Evolutionary conservation across 2,329 filamentous ascomycete genomes (phyloP).

Genomic region (Cadophora gregata): DNA sequence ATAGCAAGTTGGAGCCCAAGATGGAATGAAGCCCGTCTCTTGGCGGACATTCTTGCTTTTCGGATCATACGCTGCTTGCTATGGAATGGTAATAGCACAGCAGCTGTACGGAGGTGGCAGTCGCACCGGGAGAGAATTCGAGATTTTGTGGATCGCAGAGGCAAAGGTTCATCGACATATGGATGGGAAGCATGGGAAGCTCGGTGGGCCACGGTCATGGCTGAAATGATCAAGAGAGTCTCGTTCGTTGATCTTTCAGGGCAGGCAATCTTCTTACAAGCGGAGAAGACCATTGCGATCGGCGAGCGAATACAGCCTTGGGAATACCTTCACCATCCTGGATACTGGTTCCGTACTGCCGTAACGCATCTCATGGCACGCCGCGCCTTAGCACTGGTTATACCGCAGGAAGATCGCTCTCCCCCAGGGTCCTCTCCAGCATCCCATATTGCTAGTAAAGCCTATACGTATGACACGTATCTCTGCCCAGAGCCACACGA

Average conservation of each 20-base stretch:
- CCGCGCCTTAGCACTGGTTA: conserved; percentile 58
- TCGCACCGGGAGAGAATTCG: conserved; percentile 75
- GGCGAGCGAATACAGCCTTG: conserved; percentile 66
- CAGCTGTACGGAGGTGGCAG: conserved; percentile 81
- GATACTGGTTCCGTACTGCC: conserved; percentile 70
- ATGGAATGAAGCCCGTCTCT: conserved; percentile 90
- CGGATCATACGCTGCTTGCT: conserved; percentile 83
- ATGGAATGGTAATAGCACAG: conserved; percentile 78
- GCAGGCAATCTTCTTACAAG: conserved; percentile 55
- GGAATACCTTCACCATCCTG: conserved; percentile 68
- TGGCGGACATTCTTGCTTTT: conserved; percentile 82
- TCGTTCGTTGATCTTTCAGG: conserved; percentile 57
- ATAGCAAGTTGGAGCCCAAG: conserved; percentile 89
- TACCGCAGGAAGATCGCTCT: conserved; percentile 64
- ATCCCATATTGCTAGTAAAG: conserved; percentile 54
- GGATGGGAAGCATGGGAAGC: conserved; percentile 95
- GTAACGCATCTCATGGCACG: conserved; percentile 62
- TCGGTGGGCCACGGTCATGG: conserved; percentile 70
- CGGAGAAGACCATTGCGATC: conserved; percentile 61
- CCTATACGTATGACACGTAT: conserved; percentile 68
- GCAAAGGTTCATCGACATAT: conserved; percentile 86
- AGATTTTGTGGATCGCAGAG: conserved; percentile 80
- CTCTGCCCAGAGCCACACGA: conserved; percentile 68
- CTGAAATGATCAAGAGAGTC: conserved; percentile 61
- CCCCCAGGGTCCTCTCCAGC: conserved; percentile 56